A percentile compares a stretch with the other conserved stretches of the same genome.
Conservation (phyloP, 2,329 filamentous ascomycete species). For the Alternaria sp. region DNA sequence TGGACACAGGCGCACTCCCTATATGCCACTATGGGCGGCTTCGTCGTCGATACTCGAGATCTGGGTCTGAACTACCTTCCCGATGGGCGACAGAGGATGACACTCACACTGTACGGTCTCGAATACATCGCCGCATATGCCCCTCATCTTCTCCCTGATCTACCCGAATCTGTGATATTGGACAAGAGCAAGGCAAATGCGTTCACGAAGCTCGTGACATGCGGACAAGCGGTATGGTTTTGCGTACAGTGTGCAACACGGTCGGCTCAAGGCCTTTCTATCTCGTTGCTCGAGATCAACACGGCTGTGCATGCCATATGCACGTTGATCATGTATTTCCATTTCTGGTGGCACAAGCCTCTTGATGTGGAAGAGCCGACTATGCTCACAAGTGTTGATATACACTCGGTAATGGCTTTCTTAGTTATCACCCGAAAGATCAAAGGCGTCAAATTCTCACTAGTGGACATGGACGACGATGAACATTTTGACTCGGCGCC, state of each 20-base stretch:
- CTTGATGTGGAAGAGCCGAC: background rate
- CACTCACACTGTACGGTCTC: fast-evolving
- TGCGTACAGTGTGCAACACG: background rate
- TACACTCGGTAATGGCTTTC: background rate
- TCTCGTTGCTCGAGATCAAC: background rate
- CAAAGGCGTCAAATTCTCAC: too few species aligned
- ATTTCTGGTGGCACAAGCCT: background rate
- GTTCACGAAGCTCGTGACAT: background rate
- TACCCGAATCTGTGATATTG: background rate
- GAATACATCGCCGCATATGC: fast-evolving
- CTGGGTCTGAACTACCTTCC: background rate
- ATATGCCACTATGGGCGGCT: background rate
- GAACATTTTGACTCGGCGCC: too few species aligned
- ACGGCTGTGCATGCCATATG: fast-evolving
- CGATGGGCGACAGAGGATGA: background rate
- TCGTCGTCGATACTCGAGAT: background rate
- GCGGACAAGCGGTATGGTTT: background rate
- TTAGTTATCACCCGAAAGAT: too few species aligned
- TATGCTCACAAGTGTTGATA: fast-evolving
- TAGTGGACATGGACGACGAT: too few species aligned
- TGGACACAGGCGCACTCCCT: background rate
- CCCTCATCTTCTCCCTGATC: fast-evolving
- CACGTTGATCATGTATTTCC: fast-evolving
- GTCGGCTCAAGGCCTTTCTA: background rate
- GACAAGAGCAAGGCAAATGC: background rate